Base-by-base conservation (phyloP, 2,329 filamentous ascomycete species). In the Diplodia intermedia region DNA sequence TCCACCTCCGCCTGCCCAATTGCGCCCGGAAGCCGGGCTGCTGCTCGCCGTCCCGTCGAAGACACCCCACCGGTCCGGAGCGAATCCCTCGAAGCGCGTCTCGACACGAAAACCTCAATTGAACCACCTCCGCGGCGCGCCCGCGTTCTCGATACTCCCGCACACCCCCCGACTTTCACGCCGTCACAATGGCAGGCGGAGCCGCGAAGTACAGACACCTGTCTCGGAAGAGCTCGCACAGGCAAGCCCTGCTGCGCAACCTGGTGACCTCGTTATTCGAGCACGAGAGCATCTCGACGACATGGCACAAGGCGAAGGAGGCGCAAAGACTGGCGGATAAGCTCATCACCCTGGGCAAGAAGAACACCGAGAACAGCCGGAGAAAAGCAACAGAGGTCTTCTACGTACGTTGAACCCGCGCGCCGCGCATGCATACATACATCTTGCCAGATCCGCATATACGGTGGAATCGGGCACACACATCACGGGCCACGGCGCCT, bases 231-330 rank as follows among this genome's bases (percentile, higher is more conserved):
- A 97, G 93, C 63, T 85, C 94, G 67, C 95, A 97, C 79, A 89
- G 95, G 78, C 89, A 94, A 83, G 94, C 95, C 65, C 88, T 99
- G 73, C 89, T 99, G 73, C 93, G 95, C 76, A 97, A 98, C 82
- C 86, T 99, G 70, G 94, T 98, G 79, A 97, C 94, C 73, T 95
- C 94, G 66, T 91, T 99, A 72, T 91, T 99, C 82, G 87, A 92
- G 80, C 89, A 97, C 81, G 95, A 99, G 84, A 89, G 92, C 71
- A 97, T 99, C 82, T 89, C 90, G 71, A 99, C 95, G 62, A 97
- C 95, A 82, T 97, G 91, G 86, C 90, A 91, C 79, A 98, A 98
- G 83, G 95, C 95, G 57, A 99, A 98, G 82, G 95, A 99, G 83
- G 92, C 95, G 23, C 95, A 99, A 82, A 87, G 92, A 53, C 80